phyloP scores from a whole-genome alignment of 495 filamentous ascomycete genomes.

The Antarctomyces pellizariae region DNA sequence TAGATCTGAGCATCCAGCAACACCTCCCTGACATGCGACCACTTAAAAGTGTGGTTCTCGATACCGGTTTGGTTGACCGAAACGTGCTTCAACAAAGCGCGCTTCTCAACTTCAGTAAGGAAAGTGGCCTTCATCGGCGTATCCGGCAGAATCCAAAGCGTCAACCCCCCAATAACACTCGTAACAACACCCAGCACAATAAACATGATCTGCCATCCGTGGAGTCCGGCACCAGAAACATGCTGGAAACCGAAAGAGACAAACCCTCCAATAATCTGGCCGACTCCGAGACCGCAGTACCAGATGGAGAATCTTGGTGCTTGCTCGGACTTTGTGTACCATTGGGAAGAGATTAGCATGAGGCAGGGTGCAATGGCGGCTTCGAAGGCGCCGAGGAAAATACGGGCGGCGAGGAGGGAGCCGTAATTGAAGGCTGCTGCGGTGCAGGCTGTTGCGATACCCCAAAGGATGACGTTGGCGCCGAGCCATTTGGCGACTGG shows the following conservation, averaged over 20 bases:
- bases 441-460: conserved; percentile 25
- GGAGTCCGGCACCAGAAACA: conserved; percentile 1
- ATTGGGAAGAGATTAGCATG: conserved; percentile 33
- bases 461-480: conserved; percentile 35
- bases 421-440: conserved; percentile 18
- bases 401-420: conserved; percentile 30
- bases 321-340: conserved; percentile 38
- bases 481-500: conserved; percentile 36
- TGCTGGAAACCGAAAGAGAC: conserved; percentile 9
- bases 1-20: conserved; percentile 34
- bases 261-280: conserved; percentile 13
- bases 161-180: conserved; percentile 30
- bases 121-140: conserved; percentile 44
- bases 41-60: conserved; percentile 45
- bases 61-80: conserved; percentile 42
- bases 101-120: conserved; percentile 32
- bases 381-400: conserved; percentile 37
- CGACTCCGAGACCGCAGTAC: conserved; percentile 39
- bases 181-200: conserved; percentile 40
- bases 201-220: conserved; percentile 23
- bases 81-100: conserved; percentile 35
- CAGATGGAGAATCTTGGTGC: conserved; percentile 30
- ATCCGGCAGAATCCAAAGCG: conserved; percentile 40
- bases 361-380: conserved; percentile 36
- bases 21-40: conserved; percentile 35